Base-by-base conservation (phyloP, 2,329 filamentous ascomycete genomes). In the Alternaria alternata region DNA sequence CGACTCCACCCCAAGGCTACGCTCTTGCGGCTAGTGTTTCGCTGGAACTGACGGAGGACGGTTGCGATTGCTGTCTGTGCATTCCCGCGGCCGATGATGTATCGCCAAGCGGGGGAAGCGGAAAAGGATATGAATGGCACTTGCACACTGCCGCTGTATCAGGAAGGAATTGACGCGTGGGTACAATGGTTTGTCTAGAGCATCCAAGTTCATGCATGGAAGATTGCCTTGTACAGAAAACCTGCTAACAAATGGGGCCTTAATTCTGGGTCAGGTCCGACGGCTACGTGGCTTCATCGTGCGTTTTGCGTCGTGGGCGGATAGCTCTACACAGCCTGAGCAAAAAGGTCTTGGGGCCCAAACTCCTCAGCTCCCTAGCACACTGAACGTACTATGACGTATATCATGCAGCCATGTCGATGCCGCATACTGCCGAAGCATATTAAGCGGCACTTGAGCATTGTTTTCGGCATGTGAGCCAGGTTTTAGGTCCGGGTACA, bases 81-180 rank as follows among this genome's bases (percentile, higher is more conserved):
- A 42, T 55, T 56, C 57, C 61, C 60, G 60, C 43, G 18, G 38
- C 47, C 56, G 53, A 62, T 57, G 59, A 59, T 54, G 62, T 54
- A 59, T 57, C 56, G 62, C 62, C 59, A 64, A 64, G 59, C 43
- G 54, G 62, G 62, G 62, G 62, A 64, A 57, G 54, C 62, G 62
- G 62, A 62, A 57, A 26, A 38, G 18, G 46, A 30, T 26, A 58
- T 58, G 46, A 56, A 51, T 20, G 26, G 38, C 18, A 30, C 22
- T 26, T 46, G 42, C 34, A 41, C 11, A 41, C 39, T 20, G 26
- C 51, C 14, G 51, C 58, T 51, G 42, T 20, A 58, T 46, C 26
- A 48, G 49, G 61, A 58, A 52, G 44, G 58, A 51, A 54, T 51
- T 52, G 34, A 36, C 41, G 36, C n/a, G 30, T 41, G 38, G 34